Percentiles rank a stretch among this genome's conserved stretches.
These are phyloP conservation scores for Aspergillus hortae DNA, from an alignment of 2,329 filamentous ascomycete species.

Conservation along the genomic window DNA sequence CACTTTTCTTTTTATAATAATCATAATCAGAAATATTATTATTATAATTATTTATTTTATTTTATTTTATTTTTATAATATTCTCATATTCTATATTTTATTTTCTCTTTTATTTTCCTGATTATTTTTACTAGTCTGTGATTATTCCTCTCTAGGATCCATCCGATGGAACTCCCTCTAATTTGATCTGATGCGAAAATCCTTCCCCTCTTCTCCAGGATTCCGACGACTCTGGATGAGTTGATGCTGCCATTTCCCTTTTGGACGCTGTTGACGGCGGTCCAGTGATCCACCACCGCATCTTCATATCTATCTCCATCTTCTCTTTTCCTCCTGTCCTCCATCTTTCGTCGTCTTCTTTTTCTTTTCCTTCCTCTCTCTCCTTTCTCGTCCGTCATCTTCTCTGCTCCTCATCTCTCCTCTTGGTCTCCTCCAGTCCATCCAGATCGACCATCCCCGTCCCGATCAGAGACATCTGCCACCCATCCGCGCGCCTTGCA, in stretches of 20 bases:
- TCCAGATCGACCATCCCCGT: no score
- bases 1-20: background rate
- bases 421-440: background rate
- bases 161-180: conserved; percentile 3
- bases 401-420: conserved; percentile 7
- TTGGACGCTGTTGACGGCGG: background rate
- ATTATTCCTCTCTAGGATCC: conserved; percentile 9
- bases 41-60: background rate
- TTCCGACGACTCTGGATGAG: no score
- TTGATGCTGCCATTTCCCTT: no score
- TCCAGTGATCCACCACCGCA: conserved; percentile 13
- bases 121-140: conserved; percentile 8
- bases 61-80: background rate
- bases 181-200: no score
- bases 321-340: conserved; percentile 3
- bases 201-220: no score
- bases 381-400: conserved; percentile 1
- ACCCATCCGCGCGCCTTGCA: conserved; percentile 14
- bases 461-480: no score
- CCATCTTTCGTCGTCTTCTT: background rate
- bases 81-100: background rate
- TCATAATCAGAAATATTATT: no score
- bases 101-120: background rate
- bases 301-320: conserved; percentile 7
- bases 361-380: background rate